A percentile compares a stretch with the other conserved stretches of the same genome.
These are phyloP conservation scores for Akanthomyces muscarius DNA, from an alignment of 2,329 filamentous ascomycete genomes.

Conservation along the genomic window DNA sequence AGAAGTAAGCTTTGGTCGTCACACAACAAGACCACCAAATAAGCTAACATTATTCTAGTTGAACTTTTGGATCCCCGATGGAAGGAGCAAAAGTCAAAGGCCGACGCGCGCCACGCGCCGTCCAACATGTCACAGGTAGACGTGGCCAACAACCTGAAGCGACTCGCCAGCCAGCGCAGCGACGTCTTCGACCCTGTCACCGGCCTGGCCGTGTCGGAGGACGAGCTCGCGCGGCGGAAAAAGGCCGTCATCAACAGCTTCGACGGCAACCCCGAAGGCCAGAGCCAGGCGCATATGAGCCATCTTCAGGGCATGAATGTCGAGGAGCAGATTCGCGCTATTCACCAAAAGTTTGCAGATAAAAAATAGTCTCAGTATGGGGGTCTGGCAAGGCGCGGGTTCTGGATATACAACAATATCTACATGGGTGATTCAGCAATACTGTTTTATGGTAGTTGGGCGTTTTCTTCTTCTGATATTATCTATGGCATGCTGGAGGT, in stretches of 20 bases:
- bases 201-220: constrained; percentile 65
- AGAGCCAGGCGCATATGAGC: constrained; percentile 48
- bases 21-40: background rate
- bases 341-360: constrained; percentile 51
- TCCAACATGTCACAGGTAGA: constrained; percentile 84
- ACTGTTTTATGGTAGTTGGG: background rate
- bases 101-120: constrained; percentile 76
- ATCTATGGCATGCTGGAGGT: background rate
- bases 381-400: too few species aligned
- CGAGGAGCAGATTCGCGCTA: constrained; percentile 75
- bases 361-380: constrained; percentile 30
- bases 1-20: constrained; percentile 54
- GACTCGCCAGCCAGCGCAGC: constrained; percentile 81
- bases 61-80: constrained; percentile 90
- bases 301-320: constrained; percentile 70
- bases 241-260: constrained; percentile 62
- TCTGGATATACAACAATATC: background rate
- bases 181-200: constrained; percentile 79
- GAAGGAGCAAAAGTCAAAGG: constrained; percentile 92
- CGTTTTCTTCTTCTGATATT: background rate
- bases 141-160: constrained; percentile 90
- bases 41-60: constrained; percentile 52
- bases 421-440: background rate
- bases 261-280: constrained; percentile 61
- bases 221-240: constrained; percentile 72